phyloP scores from a whole-genome alignment of 169 alveolate genomes.

The Plasmodium reichenowi region DNA sequence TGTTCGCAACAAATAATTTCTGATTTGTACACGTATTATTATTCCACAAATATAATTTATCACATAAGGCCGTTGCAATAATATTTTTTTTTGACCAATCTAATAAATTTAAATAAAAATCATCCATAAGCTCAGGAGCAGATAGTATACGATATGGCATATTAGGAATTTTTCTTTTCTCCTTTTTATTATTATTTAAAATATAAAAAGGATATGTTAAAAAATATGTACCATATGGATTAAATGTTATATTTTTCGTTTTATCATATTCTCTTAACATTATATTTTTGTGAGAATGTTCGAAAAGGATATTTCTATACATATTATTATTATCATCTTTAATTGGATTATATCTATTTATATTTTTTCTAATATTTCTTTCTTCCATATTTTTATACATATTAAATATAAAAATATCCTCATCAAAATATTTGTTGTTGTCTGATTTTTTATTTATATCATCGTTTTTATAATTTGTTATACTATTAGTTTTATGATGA shows the following conservation, averaged over 20 bases:
- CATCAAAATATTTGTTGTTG: background rate
- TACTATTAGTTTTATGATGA: background rate
- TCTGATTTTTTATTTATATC: background rate
- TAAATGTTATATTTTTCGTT: background rate
- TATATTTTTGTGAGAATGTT: constrained; percentile 15
- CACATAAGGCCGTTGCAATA: constrained; percentile 87
- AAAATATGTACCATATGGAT: background rate
- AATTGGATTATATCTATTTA: background rate
- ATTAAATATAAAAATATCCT: background rate
- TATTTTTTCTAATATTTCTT: background rate
- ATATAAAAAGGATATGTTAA: constrained; percentile 20
- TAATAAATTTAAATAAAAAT: constrained; percentile 87
- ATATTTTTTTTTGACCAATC: constrained; percentile 89
- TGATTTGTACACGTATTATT: constrained; percentile 17
- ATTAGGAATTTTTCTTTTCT: constrained; percentile 65
- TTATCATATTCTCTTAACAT: background rate
- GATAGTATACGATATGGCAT: constrained; percentile 72
- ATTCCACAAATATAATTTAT: constrained; percentile 86
- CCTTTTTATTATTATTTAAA: constrained; percentile 4
- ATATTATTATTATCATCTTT: background rate
- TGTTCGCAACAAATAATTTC: constrained; percentile 25
- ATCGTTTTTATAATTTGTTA: background rate
- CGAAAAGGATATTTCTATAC: constrained; percentile 8
- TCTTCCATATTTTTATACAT: background rate
- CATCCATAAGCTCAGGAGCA: constrained; percentile 91